Percentiles rank a stretch among this genome's conserved stretches.
phyloP scores from a whole-genome alignment of 78 protist species.

The Dictyostelium citrinum region DNA sequence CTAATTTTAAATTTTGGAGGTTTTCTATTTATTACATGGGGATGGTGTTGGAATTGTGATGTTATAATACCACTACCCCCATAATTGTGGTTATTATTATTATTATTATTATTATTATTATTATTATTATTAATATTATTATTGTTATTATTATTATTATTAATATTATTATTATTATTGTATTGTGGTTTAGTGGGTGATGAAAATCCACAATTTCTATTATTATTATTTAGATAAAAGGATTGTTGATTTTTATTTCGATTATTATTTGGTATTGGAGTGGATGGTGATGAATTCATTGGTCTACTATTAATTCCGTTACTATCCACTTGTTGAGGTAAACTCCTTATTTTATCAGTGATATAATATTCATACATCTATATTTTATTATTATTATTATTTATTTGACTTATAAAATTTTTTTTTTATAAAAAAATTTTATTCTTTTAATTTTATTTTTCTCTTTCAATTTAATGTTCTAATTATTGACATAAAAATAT shows the following conservation, averaged over 20 bases:
- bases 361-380: neutral
- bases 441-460: no score
- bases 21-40: neutral
- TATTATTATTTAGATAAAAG: neutral
- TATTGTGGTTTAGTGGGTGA: neutral
- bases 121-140: no score
- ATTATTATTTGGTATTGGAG: slow-evolving; percentile 8
- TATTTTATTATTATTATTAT: neutral
- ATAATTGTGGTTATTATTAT: neutral
- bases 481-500: no score
- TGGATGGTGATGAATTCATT: neutral
- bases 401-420: neutral
- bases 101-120: no score
- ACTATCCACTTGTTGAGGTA: neutral
- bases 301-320: neutral
- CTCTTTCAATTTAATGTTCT: no score
- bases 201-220: neutral
- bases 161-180: neutral
- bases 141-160: neutral
- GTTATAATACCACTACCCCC: neutral
- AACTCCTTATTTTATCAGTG: neutral
- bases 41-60: neutral
- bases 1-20: slow-evolving; percentile 24
- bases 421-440: no score
- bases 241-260: neutral